Conservation (phyloP, 2,329 filamentous ascomycete genomes). For the Scytalidium sp. region DNA sequence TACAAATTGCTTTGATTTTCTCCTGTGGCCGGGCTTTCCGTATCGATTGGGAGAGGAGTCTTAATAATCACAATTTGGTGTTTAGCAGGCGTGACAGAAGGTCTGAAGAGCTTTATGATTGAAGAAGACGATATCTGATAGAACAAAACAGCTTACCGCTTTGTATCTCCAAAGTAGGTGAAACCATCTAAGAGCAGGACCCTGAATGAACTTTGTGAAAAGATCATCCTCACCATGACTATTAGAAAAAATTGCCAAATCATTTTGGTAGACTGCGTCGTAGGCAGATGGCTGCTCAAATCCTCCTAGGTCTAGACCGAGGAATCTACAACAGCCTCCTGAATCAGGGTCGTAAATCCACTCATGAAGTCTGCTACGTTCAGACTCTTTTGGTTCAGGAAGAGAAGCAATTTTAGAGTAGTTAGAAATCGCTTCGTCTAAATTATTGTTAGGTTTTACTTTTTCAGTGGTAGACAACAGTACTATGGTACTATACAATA, state of each 20-base stretch:
- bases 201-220: slow-evolving; percentile 10
- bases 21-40: neutral
- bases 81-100: neutral
- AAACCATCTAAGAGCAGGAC: slow-evolving; percentile 4
- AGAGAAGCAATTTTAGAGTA: slow-evolving; percentile 9
- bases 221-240: slow-evolving; percentile 12
- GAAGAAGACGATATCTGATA: neutral
- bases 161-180: neutral
- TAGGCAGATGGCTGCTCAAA: slow-evolving; percentile 10
- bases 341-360: slow-evolving; percentile 8
- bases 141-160: neutral
- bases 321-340: slow-evolving; percentile 11
- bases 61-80: neutral
- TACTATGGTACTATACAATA: slow-evolving; percentile 9
- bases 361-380: slow-evolving; percentile 8
- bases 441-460: neutral
- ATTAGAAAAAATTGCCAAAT: slow-evolving; percentile 10
- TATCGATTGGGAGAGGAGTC: neutral
- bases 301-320: slow-evolving; percentile 11
- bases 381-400: slow-evolving; percentile 6
- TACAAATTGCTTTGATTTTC: neutral
- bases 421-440: slow-evolving; percentile 10
- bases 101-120: neutral
- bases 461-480: neutral
- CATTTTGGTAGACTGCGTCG: slow-evolving; percentile 6